These are phyloP conservation scores for Primulina eburnea DNA, from an alignment of 257 asterid genomes.

Conservation along the genomic window DNA sequence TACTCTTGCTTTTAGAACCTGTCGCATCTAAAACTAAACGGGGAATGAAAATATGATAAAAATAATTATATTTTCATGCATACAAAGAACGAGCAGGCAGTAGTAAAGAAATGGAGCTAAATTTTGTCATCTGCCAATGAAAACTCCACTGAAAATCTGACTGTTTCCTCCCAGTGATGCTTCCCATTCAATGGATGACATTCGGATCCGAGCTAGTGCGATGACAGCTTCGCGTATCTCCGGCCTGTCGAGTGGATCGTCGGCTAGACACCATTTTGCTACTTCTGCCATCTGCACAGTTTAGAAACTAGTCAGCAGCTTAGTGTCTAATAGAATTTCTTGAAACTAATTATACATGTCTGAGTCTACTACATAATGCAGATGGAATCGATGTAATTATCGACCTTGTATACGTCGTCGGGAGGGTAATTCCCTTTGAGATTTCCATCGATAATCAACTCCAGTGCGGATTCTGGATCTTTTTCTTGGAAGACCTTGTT, in stretches of 20 bases:
- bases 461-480: slow-evolving; percentile 56
- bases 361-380: not conserved
- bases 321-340: not conserved
- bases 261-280: slow-evolving; percentile 73
- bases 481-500: slow-evolving; percentile 46
- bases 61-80: not conserved
- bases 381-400: not conserved
- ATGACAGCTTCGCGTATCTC: slow-evolving; percentile 73
- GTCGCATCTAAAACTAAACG: not conserved
- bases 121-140: slow-evolving; percentile 51
- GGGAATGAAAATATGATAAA: not conserved
- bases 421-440: slow-evolving; percentile 63
- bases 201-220: slow-evolving; percentile 53
- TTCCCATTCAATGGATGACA: slow-evolving; percentile 81
- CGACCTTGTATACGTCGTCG: slow-evolving; percentile 63
- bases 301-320: not conserved
- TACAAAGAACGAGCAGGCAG: not conserved
- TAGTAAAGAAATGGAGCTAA: not conserved
- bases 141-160: slow-evolving; percentile 72
- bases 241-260: slow-evolving; percentile 73
- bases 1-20: not conserved
- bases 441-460: slow-evolving; percentile 45
- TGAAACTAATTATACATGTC: not conserved
- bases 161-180: slow-evolving; percentile 83
- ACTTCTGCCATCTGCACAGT: slow-evolving; percentile 65